phyloP scores from a whole-genome alignment of 1,139 yeast species.

The Lodderomyces pseudojiufengensis region DNA sequence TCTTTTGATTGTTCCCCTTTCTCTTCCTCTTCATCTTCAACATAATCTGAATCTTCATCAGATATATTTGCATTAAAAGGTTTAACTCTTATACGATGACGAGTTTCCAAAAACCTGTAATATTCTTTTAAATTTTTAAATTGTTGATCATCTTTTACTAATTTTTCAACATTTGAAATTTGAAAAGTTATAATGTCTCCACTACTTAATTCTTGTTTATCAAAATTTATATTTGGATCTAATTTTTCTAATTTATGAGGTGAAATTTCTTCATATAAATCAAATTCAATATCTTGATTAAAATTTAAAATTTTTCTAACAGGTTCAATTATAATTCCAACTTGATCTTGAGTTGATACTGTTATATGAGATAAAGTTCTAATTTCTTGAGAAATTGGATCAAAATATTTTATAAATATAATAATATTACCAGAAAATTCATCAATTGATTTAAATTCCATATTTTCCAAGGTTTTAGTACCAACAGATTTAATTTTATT shows the following conservation, averaged over 20 bases:
- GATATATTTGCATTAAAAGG: constrained; percentile 44
- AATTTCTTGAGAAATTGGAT: constrained; percentile 50
- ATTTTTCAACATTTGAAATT: constrained; percentile 20
- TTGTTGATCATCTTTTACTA: constrained; percentile 17
- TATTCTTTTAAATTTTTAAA: constrained; percentile 43
- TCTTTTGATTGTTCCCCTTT: constrained; percentile 13
- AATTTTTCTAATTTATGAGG: constrained; percentile 55
- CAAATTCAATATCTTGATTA: constrained; percentile 33
- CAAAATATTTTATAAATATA: constrained; percentile 70
- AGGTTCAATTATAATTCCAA: constrained; percentile 42
- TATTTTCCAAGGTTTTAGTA: constrained; percentile 2
- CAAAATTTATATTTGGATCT: constrained; percentile 45
- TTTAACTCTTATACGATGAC: constrained; percentile 57
- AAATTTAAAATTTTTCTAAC: constrained; percentile 47
- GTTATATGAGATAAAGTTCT: constrained; percentile 63
- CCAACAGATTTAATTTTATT: constrained; percentile 17
- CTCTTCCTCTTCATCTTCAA: constrained; percentile 20
- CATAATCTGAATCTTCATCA: constrained; percentile 50
- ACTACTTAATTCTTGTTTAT: constrained; percentile 61
- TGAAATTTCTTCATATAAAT: constrained; percentile 68
- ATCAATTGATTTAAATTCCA: constrained; percentile 18
- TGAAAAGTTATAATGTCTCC: constrained; percentile 80
- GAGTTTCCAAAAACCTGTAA: constrained; percentile 62
- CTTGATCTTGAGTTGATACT: constrained; percentile 47
- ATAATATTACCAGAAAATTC: constrained; percentile 40